Conservation (phyloP, 2,329 filamentous ascomycete species). For the Diaporthe batatas region DNA sequence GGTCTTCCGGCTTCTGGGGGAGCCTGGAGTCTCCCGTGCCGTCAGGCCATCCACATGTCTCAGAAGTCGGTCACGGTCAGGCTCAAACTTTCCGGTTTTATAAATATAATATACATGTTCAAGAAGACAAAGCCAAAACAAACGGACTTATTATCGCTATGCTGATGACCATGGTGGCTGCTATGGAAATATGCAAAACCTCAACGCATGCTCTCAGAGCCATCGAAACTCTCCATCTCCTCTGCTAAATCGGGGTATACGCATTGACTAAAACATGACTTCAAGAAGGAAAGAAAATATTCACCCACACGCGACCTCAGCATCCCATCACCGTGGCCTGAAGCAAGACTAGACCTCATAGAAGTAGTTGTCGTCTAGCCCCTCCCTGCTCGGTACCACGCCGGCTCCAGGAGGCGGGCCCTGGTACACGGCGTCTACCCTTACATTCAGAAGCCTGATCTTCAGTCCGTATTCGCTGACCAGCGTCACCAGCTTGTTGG, state of each 20-base stretch:
- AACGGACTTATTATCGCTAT: slow-evolving; percentile 32
- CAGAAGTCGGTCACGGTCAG: not conserved
- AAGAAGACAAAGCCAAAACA: not conserved
- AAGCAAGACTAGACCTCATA: slow-evolving; percentile 75
- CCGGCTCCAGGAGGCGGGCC: slow-evolving; percentile 78
- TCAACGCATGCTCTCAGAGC: slow-evolving; percentile 10
- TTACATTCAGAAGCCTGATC: slow-evolving; percentile 90
- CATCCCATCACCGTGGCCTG: not conserved
- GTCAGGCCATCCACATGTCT: not conserved
- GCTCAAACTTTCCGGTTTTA: not conserved
- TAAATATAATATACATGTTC: not conserved
- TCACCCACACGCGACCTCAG: not conserved
- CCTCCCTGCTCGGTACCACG: slow-evolving; percentile 83
- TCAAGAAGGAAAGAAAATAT: slow-evolving; percentile 24
- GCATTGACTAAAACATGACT: slow-evolving; percentile 43
- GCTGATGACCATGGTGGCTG: slow-evolving; percentile 23
- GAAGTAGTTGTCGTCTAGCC: slow-evolving; percentile 92
- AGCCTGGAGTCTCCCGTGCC: too few species aligned
- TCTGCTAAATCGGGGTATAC: slow-evolving; percentile 38
- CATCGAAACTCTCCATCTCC: not conserved
- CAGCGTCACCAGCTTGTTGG: slow-evolving; percentile 87
- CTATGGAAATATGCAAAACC: slow-evolving; percentile 28
- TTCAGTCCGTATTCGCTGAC: slow-evolving; percentile 93
- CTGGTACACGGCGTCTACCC: slow-evolving; percentile 82
- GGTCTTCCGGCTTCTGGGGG: too few species aligned